These are phyloP conservation scores for Moesziomyces sp. DNA, from an alignment of 1,284 basidiomycete species.

Conservation along the genomic window DNA sequence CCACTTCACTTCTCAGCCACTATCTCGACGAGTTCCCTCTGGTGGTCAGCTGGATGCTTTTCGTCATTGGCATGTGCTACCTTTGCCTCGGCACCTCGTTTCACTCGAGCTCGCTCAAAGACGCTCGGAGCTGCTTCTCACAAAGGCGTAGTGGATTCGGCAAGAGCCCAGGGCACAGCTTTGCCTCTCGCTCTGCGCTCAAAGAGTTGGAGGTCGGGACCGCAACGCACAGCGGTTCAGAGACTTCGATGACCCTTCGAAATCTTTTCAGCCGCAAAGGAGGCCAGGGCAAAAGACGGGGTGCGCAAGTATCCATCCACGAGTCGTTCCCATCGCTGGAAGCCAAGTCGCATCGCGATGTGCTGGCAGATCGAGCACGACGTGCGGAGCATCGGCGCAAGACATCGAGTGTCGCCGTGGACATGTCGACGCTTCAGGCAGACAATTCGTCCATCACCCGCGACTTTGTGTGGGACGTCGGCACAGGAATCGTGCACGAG, in stretches of 20 bases:
- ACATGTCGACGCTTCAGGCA: conserved; percentile 19
- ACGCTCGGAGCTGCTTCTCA: conserved; percentile 22
- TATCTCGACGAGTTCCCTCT: conserved; percentile 49
- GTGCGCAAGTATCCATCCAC: conserved; percentile 26
- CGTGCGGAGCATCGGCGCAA: conserved; percentile 24
- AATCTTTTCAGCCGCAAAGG: conserved; percentile 22
- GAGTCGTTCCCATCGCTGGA: conserved; percentile 47
- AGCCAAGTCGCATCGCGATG: conserved; percentile 35
- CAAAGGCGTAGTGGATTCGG: conserved; percentile 11
- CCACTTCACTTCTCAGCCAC: conserved; percentile 40
- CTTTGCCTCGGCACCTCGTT: conserved; percentile 22
- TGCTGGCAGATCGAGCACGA: conserved; percentile 32
- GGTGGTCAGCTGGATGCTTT: conserved; percentile 50
- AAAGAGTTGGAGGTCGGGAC: conserved; percentile 10
- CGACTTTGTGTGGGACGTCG: conserved; percentile 31
- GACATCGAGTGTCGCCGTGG: conserved; percentile 22
- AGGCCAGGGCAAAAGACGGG: neutral
- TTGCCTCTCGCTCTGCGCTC: conserved; percentile 7
- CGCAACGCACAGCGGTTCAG: conserved; percentile 3
- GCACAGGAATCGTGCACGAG: conserved; percentile 23
- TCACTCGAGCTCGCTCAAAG: conserved; percentile 18
- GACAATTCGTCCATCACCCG: conserved; percentile 17
- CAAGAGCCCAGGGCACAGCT: neutral
- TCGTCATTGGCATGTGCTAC: conserved; percentile 41
- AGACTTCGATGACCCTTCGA: neutral